Evolutionary conservation across 1,139 yeast species (phyloP), one percentile per base, ranked within the genome.

Genomic region (Pneumocystis canis): DNA sequence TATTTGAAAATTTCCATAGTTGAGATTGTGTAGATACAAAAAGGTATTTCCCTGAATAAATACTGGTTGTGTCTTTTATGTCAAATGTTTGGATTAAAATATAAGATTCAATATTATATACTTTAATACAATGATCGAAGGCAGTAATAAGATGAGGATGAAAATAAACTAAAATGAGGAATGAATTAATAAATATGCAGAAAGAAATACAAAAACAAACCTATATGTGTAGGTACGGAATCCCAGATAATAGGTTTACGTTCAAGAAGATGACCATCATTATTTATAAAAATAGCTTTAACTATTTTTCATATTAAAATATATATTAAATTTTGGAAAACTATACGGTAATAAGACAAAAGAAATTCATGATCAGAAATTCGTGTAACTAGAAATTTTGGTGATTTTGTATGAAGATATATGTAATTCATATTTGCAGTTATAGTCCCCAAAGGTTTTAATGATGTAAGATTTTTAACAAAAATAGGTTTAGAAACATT

Each of bases 291-390:
- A 0, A 70, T 62, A 5, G 70, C 67, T 0, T 76, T 73, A 28
- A 67, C 70, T 1, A 75, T 73, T 64, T 73, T 73, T 9, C 74
- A 62, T 3, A 74, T 67, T 54, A 71, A 72, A 3, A 75, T n/a
- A n/a, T n/a, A n/a, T n/a, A n/a, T n/a, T n/a, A n/a, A n/a, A n/a
- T n/a, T n/a, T n/a, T n/a, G n/a, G n/a, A n/a, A n/a, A n/a, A n/a
- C n/a, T n/a, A n/a, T 7, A 70, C 68, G 40, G 70, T 69, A 25
- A 75, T 32, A 18, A 74, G 65, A 63, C 71, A 75, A 69, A 5
- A 72, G 66, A 25, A 73, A 65, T 5, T 70, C 69, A 3, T 68
- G 65, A 18, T 65, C 65, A 39, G 67, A 64, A 20, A 68, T 56
- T n/a, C 58, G 61, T 11, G 63, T 59, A 9, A 65, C 64, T 35